Conservation (phyloP, 2,329 filamentous ascomycete genomes). For the Phoma sp. region DNA sequence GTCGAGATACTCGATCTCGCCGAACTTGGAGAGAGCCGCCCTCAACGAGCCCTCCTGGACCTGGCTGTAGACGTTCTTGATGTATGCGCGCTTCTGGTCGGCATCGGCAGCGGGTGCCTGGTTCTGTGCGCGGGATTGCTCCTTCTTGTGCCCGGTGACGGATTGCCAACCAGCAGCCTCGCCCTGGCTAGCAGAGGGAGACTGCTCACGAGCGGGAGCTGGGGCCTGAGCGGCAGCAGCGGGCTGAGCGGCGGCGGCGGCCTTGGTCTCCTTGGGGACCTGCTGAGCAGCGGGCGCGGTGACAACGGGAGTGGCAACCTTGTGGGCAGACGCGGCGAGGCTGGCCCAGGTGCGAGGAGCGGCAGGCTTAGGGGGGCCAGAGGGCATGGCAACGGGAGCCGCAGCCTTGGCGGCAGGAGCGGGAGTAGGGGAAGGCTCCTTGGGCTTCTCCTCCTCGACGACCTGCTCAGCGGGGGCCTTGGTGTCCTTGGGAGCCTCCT, state of each 20-base stretch:
- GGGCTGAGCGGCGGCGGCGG: conserved; percentile 42
- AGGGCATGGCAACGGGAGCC: conserved; percentile 62
- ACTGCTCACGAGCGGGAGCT: conserved; percentile 45
- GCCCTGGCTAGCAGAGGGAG: conserved; percentile 55
- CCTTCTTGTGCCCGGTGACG: conserved; percentile 78
- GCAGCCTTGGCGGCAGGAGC: conserved; percentile 58
- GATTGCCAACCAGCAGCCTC: conserved; percentile 83
- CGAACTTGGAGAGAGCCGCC: conserved; percentile 71
- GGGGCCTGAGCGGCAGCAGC: conserved; percentile 36
- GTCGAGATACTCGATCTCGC: conserved; percentile 68
- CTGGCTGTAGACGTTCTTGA: conserved; percentile 94
- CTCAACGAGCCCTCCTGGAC: conserved; percentile 77
- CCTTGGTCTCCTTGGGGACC: conserved; percentile 43
- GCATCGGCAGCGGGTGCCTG: conserved; percentile 68
- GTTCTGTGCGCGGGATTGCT: conserved; percentile 76
- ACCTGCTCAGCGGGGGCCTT: conserved; percentile 42
- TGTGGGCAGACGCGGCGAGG: conserved; percentile 62
- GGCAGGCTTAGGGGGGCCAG: conserved; percentile 61
- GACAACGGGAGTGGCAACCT: conserved; percentile 51
- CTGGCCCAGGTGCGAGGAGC: conserved; percentile 74
- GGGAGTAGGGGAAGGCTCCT: conserved; percentile 65
- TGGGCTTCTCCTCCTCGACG: conserved; percentile 64
- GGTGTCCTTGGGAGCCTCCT: conserved; percentile 46
- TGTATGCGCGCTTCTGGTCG: conserved; percentile 82
- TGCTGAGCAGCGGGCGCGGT: conserved; percentile 43